Percentiles rank a stretch among this genome's conserved stretches.
These are phyloP conservation scores for Corymbia calophylla DNA, from an alignment of 441 rosid genomes.

Conservation along the genomic window DNA sequence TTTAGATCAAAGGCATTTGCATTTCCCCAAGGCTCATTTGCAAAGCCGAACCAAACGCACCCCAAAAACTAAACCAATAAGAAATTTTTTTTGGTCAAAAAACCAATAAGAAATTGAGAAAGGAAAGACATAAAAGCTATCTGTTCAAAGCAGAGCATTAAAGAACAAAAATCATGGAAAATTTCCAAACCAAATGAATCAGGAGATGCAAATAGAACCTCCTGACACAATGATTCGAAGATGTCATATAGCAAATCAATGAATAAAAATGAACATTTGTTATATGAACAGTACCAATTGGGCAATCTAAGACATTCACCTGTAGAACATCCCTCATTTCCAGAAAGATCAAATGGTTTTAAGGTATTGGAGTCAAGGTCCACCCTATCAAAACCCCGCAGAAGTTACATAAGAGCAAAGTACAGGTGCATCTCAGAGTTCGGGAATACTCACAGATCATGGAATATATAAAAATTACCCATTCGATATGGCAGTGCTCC, in stretches of 20 bases:
- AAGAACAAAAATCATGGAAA: neutral
- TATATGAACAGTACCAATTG: neutral
- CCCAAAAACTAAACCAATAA: neutral
- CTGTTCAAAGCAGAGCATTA: neutral
- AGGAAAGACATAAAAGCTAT: neutral
- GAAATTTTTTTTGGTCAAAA: no score
- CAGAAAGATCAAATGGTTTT: conserved; percentile 63
- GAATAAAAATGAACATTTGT: neutral
- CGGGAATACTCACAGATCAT: neutral
- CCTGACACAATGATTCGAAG: neutral
- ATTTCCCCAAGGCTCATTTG: no score
- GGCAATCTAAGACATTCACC: conserved; percentile 25
- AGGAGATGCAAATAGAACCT: neutral
- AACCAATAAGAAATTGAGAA: neutral
- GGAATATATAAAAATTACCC: conserved; percentile 29
- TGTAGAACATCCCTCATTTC: conserved; percentile 56
- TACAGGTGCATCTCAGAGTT: neutral
- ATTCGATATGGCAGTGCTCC: conserved; percentile 32
- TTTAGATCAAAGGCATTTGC: no score
- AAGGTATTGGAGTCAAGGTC: conserved; percentile 50
- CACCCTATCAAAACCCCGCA: conserved; percentile 34
- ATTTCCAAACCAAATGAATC: neutral
- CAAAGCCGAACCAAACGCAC: no score
- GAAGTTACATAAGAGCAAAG: neutral
- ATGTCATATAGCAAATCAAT: neutral